Conservation (phyloP, 2,329 filamentous ascomycete genomes). For the Blumeria graminis region DNA sequence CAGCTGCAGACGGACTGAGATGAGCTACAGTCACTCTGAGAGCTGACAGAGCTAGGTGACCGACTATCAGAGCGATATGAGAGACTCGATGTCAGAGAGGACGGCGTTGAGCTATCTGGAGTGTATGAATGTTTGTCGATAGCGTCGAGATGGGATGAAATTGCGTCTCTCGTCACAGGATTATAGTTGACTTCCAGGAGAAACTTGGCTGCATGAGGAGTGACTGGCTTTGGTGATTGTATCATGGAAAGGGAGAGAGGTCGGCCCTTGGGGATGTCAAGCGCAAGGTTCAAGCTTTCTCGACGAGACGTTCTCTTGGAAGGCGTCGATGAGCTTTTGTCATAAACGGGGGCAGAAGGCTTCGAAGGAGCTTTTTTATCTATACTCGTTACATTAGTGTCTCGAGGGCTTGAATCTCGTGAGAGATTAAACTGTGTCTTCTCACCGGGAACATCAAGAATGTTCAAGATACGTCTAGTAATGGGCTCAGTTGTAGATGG, state of each 20-base stretch:
- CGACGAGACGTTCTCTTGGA: constrained; percentile 18
- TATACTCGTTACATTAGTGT: constrained; percentile 18
- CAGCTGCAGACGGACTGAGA: constrained; percentile 57
- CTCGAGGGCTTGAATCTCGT: constrained; percentile 18
- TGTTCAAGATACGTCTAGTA: constrained; percentile 89
- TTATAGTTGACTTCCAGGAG: constrained; percentile 66
- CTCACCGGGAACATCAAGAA: constrained; percentile 60
- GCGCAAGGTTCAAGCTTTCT: constrained; percentile 22
- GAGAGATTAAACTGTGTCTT: constrained; percentile 23
- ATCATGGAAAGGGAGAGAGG: constrained; percentile 75
- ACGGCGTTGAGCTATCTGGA: constrained; percentile 34
- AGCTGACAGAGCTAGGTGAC: constrained; percentile 38
- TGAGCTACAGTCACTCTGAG: constrained; percentile 55
- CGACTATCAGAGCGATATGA: constrained; percentile 52
- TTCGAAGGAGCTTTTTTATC: constrained; percentile 17
- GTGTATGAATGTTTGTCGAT: constrained; percentile 34
- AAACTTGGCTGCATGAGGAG: constrained; percentile 66
- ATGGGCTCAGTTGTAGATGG: constrained; percentile 82
- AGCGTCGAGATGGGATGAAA: constrained; percentile 48
- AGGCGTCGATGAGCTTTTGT: constrained; percentile 22
- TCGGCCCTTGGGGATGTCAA: constrained; percentile 68
- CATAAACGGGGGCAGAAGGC: constrained; percentile 9
- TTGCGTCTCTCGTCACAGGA: constrained; percentile 50
- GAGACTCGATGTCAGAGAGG: constrained; percentile 45
- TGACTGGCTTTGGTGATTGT: constrained; percentile 69